Base-by-base conservation (phyloP, 805 yeast species). In the Henningerozyma blattae region DNA sequence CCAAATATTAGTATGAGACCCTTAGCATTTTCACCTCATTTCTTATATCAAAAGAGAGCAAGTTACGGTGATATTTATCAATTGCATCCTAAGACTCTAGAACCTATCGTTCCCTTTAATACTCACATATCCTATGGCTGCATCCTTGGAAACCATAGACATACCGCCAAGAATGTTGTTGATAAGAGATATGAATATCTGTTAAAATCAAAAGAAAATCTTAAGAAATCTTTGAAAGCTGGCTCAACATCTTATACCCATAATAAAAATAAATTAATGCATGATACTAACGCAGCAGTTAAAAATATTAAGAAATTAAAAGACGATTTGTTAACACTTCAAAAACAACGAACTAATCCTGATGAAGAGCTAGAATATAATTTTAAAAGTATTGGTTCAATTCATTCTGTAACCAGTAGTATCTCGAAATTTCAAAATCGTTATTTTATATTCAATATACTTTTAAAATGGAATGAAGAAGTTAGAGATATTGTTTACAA, bases 391-490 rank as follows among this genome's bases (percentile, higher is more conserved):
- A 5, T 24, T 6, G 27, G 15, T 5, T 10, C 27, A 12, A 24
- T 24, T 12, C 27, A 24, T 24, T 15, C 10, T 12, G 27, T 10
- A n/a, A 6, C 10, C n/a, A 15, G 15, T 24, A 8, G 6, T 5
- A 24, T 24, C 5, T 5, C 10, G n/a, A 6, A 12, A 6, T 24
- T 24, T 24, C 15, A 53, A 38, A 86, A 87, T 50, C 61, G 85
- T 31, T 83, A 79, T 53, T 70, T 77, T 39, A 59, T 84, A 17
- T 86, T 85, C 44, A 73, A 78, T 36, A 65, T 84, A 52, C 72
- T 77, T 45, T 50, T 86, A 44, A 80, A 75, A 44, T 86, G 95
- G 95, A 78, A 81, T 54, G 77, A 80, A 40, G 50, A 60, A 3
- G 67, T 76, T 7, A 62, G 95, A 36, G 74, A 86, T 46, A 59